Base-by-base conservation (phyloP, 257 asterid genomes). In the Scutellaria barbata region DNA sequence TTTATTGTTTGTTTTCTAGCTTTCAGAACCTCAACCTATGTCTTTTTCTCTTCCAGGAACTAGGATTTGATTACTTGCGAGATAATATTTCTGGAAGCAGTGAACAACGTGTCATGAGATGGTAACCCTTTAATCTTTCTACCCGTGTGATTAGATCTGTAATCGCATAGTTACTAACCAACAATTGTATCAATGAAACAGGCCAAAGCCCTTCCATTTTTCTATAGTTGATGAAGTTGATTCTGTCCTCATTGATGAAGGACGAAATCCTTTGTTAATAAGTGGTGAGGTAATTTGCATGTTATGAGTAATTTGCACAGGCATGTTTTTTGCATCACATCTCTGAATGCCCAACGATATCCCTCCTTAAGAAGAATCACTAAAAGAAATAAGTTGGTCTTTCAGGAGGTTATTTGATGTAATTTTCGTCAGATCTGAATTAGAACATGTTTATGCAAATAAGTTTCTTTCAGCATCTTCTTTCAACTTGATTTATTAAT, bases 171-270 rank as follows among this genome's bases (percentile, higher is more conserved):
- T 47, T 69, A 13, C 11, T 50, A 22, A 43, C 54, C 50, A 33
- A 72, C 50, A 58, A 30, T 42, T 66, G 22, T 77, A 45, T 76
- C 30, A 61, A 61, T 79, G 71, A 72, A 80, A 74, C 92, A 94
- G 98, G 98, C 97, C 99, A 57, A 92, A 82, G 71, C 96, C 99
- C 75, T 95, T 95, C 84, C 96, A 95, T 84, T 92, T 89, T 85
- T 98, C 94, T n/a, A 85, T 95, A 77, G 96, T 92, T 66, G 98
- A 92, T 80, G 99, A 95, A 84, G 98, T 95, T 41, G 99, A 95
- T 79, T 95, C 98, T 17, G 98, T 95, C 71, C 96, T 95, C 76
- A 95, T 95, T 57, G 99, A 95, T 43, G 99, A 95, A 81, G 99
- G 99, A 74, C 89, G 99, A 74, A 92, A 95, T 82, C 98, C 98